Base-by-base conservation (phyloP, 108 stramenopile genomes). In the Bacterosira constricta region DNA sequence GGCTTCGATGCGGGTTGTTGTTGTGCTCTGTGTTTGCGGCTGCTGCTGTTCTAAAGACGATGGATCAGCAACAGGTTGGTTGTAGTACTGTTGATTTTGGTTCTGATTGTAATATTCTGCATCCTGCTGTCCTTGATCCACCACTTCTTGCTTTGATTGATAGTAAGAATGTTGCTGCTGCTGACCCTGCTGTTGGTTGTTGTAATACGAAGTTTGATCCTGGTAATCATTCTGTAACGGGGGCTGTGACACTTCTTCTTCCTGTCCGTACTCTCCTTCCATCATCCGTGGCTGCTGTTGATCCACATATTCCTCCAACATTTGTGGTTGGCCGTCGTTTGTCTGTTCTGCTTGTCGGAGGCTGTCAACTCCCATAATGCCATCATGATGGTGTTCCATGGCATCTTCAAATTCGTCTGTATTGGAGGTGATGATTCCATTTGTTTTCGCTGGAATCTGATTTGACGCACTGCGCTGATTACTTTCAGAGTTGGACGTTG, bases 1-100 rank as follows among this genome's bases (percentile, higher is more conserved):
- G 50, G 63, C 44, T 45, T 63, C 58, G 54, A 74, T 65, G 69
- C 12, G 74, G 45, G 77, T 37, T 30, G 60, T 54, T 49, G 63
- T 56, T 6, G 39, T 59, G 46, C 47, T 53, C 1, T 60, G 49
- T 15, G 47, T 18, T 64, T 64, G 63, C 45, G 31, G 29, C 3
- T 60, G 45, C 23, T 49, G 17, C 58, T 18, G 8, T 39, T 25
- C 36, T 36, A 31, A 57, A 17, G 26, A 9, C 15, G 4, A 1
- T 62, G 18, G 60, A 26, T 41, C 11, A 2, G 20, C 10, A 18
- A 17, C 29, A 3, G 27, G 12, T 41, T 41, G 39, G 39, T 41
- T 41, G 12, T 2, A 53, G 2, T 25, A 25, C 55, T 57, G 27
- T 6, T 66, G 50, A 34, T 38, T 2, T 6, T 66, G 3, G 7